Evolutionary conservation across 305 asterid genomes (phyloP).

Genomic region (Caryopteris hybrid): DNA sequence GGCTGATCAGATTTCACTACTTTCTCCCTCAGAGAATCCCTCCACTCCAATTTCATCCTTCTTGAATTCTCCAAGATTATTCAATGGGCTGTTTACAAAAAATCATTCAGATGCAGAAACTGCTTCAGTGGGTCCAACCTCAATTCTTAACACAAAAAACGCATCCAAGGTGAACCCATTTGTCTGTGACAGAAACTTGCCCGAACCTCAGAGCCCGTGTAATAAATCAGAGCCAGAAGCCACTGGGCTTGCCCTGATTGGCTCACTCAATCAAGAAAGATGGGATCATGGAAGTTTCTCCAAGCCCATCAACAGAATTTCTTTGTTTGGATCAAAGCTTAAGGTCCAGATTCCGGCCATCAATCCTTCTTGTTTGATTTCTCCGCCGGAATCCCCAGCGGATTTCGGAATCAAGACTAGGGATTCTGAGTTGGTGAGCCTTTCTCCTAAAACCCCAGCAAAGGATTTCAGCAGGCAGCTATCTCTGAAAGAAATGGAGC

Average conservation of each 20-base stretch:
- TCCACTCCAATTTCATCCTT: slow-evolving; percentile 54
- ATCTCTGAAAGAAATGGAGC: slow-evolving; percentile 82
- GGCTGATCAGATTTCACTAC: slow-evolving; percentile 38
- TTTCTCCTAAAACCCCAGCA: slow-evolving; percentile 23
- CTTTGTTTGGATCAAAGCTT: slow-evolving; percentile 68
- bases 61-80: slow-evolving; percentile 61
- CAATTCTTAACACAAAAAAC: slow-evolving; percentile 58
- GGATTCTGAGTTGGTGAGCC: slow-evolving; percentile 32
- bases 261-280: slow-evolving; percentile 40
- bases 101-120: slow-evolving; percentile 37
- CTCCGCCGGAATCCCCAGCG: slow-evolving; percentile 61
- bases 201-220: slow-evolving; percentile 4
- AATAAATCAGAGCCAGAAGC: slow-evolving; percentile 42
- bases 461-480: slow-evolving; percentile 44
- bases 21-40: slow-evolving; percentile 41
- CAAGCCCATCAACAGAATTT: slow-evolving; percentile 48
- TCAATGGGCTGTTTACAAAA: slow-evolving; percentile 50
- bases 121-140: slow-evolving; percentile 51
- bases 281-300: slow-evolving; percentile 20
- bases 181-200: slow-evolving; percentile 31
- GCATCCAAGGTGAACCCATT: slow-evolving; percentile 51
- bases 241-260: slow-evolving; percentile 72
- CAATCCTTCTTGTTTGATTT: slow-evolving; percentile 10
- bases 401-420: slow-evolving; percentile 88
- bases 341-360: slow-evolving; percentile 62